A percentile compares a stretch with the other conserved stretches of the same genome.
phyloP scores from a whole-genome alignment of 1,284 basidiomycete genomes.

The Austroboletus novae-zelandiae region DNA sequence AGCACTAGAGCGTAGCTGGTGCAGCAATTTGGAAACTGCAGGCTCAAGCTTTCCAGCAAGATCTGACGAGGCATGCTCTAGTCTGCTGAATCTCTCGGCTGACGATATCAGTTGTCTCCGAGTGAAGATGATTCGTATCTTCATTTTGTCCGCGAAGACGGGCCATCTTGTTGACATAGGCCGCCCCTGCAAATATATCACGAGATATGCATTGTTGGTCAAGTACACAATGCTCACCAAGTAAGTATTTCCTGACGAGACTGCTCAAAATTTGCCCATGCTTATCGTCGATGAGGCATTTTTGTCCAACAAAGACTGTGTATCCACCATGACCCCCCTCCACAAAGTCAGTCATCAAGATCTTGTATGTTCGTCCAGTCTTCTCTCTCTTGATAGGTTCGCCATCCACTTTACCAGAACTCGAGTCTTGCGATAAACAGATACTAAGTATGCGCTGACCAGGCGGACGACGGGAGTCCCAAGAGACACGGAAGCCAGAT shows the following conservation, averaged over 20 bases:
- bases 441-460: conserved; percentile 74
- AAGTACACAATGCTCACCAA: conserved; percentile 52
- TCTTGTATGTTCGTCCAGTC: conserved; percentile 63
- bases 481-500: conserved; percentile 82
- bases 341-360: conserved; percentile 79
- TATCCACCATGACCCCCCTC: conserved; percentile 83
- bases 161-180: conserved; percentile 63
- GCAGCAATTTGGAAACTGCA: conserved; percentile 31
- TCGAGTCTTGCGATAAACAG: conserved; percentile 56
- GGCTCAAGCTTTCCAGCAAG: too few species aligned
- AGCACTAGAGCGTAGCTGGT: conserved; percentile 46
- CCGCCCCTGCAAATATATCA: conserved; percentile 46
- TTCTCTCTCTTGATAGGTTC: conserved; percentile 55
- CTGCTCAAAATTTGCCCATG: conserved; percentile 78
- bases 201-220: neutral
- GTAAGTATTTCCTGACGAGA: conserved; percentile 82
- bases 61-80: conserved; percentile 9
- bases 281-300: conserved; percentile 83
- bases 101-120: conserved; percentile 44
- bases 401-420: conserved; percentile 38
- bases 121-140: conserved; percentile 33
- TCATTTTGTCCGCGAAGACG: conserved; percentile 35
- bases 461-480: conserved; percentile 77
- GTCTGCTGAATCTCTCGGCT: conserved; percentile 38
- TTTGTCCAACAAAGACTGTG: conserved; percentile 60